A percentile compares a stretch with the other conserved stretches of the same genome.
Evolutionary conservation across 2,329 filamentous ascomycete genomes (phyloP).

Genomic region (Plenodomus tracheiphilus): DNA sequence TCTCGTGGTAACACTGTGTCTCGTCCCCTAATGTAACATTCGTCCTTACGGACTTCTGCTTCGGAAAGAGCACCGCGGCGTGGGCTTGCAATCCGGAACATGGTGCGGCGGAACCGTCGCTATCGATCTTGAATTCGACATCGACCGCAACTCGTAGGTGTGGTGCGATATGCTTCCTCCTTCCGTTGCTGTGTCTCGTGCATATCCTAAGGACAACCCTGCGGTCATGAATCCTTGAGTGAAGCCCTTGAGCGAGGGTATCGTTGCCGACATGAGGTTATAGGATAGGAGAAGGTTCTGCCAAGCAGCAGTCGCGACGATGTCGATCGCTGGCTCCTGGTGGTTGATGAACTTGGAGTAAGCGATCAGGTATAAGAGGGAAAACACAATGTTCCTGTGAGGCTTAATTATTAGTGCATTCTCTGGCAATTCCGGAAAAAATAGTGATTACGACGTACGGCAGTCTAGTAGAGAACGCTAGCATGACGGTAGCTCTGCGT

Average conservation of each 20-base stretch:
- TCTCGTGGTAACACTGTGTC: neutral
- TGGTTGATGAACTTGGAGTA: slow-evolving; percentile 1
- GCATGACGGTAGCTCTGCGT: slow-evolving; percentile 4
- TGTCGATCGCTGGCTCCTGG: slow-evolving; percentile 1
- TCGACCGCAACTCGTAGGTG: slow-evolving; percentile 1
- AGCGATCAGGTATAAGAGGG: slow-evolving; percentile 2
- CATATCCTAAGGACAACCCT: slow-evolving; percentile 3
- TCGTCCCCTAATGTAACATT: neutral
- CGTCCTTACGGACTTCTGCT: neutral
- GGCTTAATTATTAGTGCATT: too few relatives aligned
- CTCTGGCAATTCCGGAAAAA: too few relatives aligned
- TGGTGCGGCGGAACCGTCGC: neutral
- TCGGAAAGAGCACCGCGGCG: neutral
- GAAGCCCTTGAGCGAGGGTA: slow-evolving; percentile 6
- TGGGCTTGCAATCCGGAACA: neutral
- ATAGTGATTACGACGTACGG: slow-evolving; percentile 3
- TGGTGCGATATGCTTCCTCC: neutral
- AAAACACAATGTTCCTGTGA: slow-evolving; percentile 4
- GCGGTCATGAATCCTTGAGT: slow-evolving; percentile 4
- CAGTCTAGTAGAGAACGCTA: slow-evolving; percentile 8
- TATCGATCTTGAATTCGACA: neutral
- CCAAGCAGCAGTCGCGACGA: slow-evolving; percentile 6
- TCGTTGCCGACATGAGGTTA: slow-evolving; percentile 9
- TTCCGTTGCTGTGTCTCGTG: neutral
- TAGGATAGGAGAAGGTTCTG: slow-evolving; percentile 5